Base-by-base conservation (phyloP, 1,284 basidiomycete species). In the Cryptococcus jaspeensis region DNA sequence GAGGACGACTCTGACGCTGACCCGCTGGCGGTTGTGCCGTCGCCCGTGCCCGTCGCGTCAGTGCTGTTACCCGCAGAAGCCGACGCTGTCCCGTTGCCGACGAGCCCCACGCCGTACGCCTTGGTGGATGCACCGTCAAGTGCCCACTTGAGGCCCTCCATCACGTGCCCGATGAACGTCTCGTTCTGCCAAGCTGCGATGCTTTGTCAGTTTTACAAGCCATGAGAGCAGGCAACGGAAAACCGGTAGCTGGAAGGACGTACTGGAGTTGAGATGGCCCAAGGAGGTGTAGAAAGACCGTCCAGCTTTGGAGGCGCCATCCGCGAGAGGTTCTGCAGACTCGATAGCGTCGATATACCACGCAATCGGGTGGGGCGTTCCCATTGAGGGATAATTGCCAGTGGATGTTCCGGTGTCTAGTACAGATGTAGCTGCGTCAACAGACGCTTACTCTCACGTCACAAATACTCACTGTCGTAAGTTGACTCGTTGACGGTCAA, bases 251-350 rank as follows among this genome's bases (percentile, higher is more conserved):
- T 9, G 43, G 43, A 13, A 15, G 51, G 6, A 66, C 72, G 46
- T 40, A 74, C 74, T 89, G 64, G 86, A 83, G 65, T 84, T 86
- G 55, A 84, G 71, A 70, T 92, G 89, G 2, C 89, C 89, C 2
- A 91, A 79, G 57, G 84, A 85, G 0, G 89, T 90, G 74, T 89
- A 91, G 77, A 87, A 91, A 60, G 87, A 88, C 43, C 89, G 81
- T n/a, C 89, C 89, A 1, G 84, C 80, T 22, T 78, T 76, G 2
- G 74, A 75, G 3, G 78, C 80, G 13, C 60, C 63, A 11, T 59
- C 36, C 15, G 49, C 13, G 0, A 73, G 77, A 16, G 70, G 72
- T 58, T 82, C 72, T 5, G 74, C 81, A 1, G 86, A 87, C 18
- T 83, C 81, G 7, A 85, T 85, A 11, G 80, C 81, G 59, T 87